Conservation (phyloP, 2,329 filamentous ascomycete genomes). For the Trichophyton schoenleinii region DNA sequence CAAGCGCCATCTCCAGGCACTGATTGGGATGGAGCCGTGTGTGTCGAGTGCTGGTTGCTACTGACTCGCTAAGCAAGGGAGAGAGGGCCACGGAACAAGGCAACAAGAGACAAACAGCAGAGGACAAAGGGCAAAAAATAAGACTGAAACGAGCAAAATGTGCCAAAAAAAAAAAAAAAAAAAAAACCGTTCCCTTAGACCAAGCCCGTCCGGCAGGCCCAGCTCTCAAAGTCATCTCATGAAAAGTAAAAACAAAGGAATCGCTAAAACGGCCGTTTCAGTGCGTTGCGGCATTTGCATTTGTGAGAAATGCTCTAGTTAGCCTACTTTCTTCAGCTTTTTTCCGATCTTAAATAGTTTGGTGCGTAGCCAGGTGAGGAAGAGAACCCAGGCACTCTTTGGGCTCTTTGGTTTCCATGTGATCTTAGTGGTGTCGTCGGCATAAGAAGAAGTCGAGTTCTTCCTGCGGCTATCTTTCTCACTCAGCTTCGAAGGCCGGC, state of each 20-base stretch:
- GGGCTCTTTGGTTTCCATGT: slow-evolving; percentile 15
- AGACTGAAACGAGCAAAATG: neutral
- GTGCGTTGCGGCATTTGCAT: neutral
- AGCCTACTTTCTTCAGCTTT: slow-evolving; percentile 17
- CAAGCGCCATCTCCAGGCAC: neutral
- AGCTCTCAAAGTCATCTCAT: neutral
- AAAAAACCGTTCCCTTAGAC: neutral
- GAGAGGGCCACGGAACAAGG: neutral
- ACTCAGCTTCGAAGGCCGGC: slow-evolving; percentile 1
- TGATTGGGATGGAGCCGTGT: neutral
- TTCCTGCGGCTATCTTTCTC: slow-evolving; percentile 6
- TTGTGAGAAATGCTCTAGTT: neutral
- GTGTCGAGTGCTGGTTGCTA: neutral
- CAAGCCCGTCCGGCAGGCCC: neutral
- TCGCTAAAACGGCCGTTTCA: neutral
- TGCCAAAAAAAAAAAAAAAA: neutral
- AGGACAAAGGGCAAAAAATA: neutral
- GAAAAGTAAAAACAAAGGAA: neutral
- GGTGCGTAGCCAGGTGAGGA: slow-evolving; percentile 46
- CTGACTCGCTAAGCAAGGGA: too few relatives aligned
- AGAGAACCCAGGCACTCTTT: slow-evolving; percentile 38
- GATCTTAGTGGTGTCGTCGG: neutral
- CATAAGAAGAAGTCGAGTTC: neutral
- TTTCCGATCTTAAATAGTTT: slow-evolving; percentile 40
- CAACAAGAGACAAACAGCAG: neutral